Conservation (phyloP, 2,329 filamentous ascomycete genomes). For the Talaromyces sp. region DNA sequence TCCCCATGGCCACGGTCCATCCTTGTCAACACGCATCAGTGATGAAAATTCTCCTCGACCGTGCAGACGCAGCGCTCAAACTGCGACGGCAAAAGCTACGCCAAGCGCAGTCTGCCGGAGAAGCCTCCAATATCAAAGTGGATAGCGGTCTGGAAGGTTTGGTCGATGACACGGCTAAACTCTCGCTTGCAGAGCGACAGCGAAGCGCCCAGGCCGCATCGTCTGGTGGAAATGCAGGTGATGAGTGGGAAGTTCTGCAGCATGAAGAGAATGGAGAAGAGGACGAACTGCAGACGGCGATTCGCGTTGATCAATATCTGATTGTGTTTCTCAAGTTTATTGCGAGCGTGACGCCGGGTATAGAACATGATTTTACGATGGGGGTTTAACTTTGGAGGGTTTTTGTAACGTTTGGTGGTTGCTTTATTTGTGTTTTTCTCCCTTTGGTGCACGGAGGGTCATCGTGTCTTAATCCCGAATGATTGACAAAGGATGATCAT, state of each 20-base stretch:
- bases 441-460: not conserved
- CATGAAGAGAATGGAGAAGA: constrained; percentile 39
- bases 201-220: constrained; percentile 9
- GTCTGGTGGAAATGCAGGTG: constrained; percentile 40
- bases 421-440: not conserved
- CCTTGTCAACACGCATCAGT: constrained; percentile 96
- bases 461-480: not conserved
- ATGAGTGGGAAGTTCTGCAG: constrained; percentile 61
- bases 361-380: constrained; percentile 98
- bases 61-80: constrained; percentile 88
- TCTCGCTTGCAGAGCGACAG: constrained; percentile 51
- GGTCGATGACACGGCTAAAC: constrained; percentile 70
- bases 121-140: constrained; percentile 38
- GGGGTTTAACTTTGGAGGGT: constrained; percentile 55
- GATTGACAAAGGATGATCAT: not conserved
- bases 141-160: constrained; percentile 72
- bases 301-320: constrained; percentile 48
- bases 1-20: constrained; percentile 96
- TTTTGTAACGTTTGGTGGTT: not conserved
- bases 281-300: constrained; percentile 41
- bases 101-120: constrained; percentile 48
- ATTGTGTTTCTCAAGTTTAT: constrained; percentile 61
- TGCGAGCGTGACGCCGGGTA: constrained; percentile 87
- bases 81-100: constrained; percentile 77
- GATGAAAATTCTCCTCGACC: constrained; percentile 96